Base-by-base conservation (phyloP, 2,329 filamentous ascomycete species). In the Ophiocordyceps camponoti-leonardi region DNA sequence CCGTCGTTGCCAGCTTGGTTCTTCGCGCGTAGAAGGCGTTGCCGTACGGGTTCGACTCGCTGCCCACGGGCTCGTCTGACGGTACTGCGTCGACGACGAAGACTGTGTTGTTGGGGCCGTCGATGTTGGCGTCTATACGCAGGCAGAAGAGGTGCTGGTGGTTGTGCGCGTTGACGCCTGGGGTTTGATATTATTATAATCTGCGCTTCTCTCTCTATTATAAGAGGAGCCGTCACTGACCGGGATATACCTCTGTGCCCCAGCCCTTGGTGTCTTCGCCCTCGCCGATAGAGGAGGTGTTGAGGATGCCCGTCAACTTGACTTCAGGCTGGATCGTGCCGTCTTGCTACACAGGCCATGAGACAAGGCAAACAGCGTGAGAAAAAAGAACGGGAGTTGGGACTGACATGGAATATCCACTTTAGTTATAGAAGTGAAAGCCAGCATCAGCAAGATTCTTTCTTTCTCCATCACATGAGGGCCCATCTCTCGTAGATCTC, bases 381-480 rank as follows among this genome's bases (percentile, higher is more conserved):
- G n/a, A n/a, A n/a, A n/a, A n/a, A n/a, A n/a, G n/a, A 10, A 20
- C 23, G 23, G 7, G 47, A 23, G 12, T n/a, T n/a, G n/a, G n/a
- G n/a, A 22, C 58, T 52, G 54, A 64, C 62, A 61, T 90, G 85
- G 67, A 94, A 87, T 53, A 87, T 81, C 86, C 86, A 94, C 67
- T 90, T 81, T 11, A 26, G n/a, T n/a, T n/a, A 26, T 4, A 8
- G 18, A 37, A 6, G 5, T n/a, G 14, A 37, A 37, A n/a, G 16
- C 5, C n/a, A 37, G 7, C 35, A 8, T 39, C 7, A 39, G 35
- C 16, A 39, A 19, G n/a, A n/a, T n/a, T n/a, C n/a, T n/a, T n/a
- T n/a, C n/a, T n/a, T n/a, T n/a, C n/a, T n/a, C n/a, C n/a, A n/a
- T n/a, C n/a, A n/a, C n/a, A n/a, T n/a, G n/a, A n/a, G n/a, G n/a